A percentile compares a stretch with the other conserved stretches of the same genome.
phyloP scores from a whole-genome alignment of 1,284 basidiomycete genomes.

The Rhodotorula sp. region DNA sequence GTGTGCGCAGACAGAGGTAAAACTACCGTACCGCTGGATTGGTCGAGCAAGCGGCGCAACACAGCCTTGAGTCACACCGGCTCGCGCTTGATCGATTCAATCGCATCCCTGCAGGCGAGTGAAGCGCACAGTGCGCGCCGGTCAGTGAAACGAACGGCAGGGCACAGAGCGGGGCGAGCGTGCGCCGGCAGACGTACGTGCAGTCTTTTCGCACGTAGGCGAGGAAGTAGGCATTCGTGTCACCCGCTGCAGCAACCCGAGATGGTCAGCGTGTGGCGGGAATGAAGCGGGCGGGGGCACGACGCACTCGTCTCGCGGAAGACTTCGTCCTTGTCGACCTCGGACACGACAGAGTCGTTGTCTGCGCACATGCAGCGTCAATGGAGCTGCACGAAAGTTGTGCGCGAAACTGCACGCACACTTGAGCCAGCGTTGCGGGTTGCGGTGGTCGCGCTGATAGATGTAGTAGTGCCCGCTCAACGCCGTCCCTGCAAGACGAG shows the following conservation, averaged over 20 bases:
- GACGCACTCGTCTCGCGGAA: slow-evolving; percentile 31
- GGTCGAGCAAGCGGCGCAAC: background rate
- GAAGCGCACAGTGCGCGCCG: background rate
- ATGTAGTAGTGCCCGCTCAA: slow-evolving; percentile 77
- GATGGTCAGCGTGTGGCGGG: no score
- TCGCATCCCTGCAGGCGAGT: slow-evolving; percentile 22
- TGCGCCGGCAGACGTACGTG: slow-evolving; percentile 11
- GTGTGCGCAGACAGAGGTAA: no score
- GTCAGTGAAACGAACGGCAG: background rate
- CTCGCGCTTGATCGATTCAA: slow-evolving; percentile 33
- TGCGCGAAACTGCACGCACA: slow-evolving; percentile 48
- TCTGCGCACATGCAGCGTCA: slow-evolving; percentile 47
- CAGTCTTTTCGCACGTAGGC: slow-evolving; percentile 35
- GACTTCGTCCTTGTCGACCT: slow-evolving; percentile 65
- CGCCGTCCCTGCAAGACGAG: slow-evolving; percentile 48
- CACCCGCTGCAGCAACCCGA: slow-evolving; percentile 13
- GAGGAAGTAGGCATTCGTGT: slow-evolving; percentile 42
- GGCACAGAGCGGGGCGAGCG: background rate
- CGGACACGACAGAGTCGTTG: slow-evolving; percentile 80
- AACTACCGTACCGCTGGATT: no score
- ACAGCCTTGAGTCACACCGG: background rate
- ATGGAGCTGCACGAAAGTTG: background rate
- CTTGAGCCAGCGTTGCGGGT: slow-evolving; percentile 86
- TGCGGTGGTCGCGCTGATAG: slow-evolving; percentile 73
- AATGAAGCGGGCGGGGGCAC: background rate